phyloP scores from a whole-genome alignment of 176 grass and related monocot species.

The Musa beccarii region DNA sequence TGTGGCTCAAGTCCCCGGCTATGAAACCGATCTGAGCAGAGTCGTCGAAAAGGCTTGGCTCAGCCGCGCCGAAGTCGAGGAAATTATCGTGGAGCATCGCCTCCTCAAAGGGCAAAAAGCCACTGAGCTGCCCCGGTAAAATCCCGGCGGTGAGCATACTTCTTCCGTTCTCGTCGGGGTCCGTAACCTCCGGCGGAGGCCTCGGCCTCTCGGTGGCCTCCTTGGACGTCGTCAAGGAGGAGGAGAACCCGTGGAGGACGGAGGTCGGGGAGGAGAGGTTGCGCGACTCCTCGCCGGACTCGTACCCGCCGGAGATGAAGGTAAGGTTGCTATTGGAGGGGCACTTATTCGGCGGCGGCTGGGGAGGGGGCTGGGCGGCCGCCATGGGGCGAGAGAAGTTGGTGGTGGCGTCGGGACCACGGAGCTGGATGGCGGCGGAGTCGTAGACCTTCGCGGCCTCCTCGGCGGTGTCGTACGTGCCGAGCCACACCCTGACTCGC shows the following conservation, averaged over 20 bases:
- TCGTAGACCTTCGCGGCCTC: constrained; percentile 93
- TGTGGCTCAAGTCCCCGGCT: neutral
- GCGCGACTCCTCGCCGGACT: constrained; percentile 70
- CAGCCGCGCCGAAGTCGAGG: constrained; percentile 42
- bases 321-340: constrained; percentile 18
- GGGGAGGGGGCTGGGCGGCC: neutral
- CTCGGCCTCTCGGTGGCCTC: neutral
- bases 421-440: constrained; percentile 74
- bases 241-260: constrained; percentile 51
- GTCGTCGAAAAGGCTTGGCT: constrained; percentile 27
- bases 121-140: neutral
- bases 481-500: constrained; percentile 76
- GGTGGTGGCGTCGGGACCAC: constrained; percentile 61
- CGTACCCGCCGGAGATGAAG: constrained; percentile 41
- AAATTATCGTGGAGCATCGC: constrained; percentile 41
- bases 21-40: constrained; percentile 26
- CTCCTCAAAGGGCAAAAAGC: constrained; percentile 21
- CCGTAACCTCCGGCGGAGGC: neutral
- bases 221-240: neutral
- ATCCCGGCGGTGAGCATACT: constrained; percentile 8
- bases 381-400: constrained; percentile 42
- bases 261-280: constrained; percentile 59
- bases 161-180: constrained; percentile 15
- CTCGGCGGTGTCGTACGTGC: constrained; percentile 84
- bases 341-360: constrained; percentile 22